Evolutionary conservation across 2,329 filamentous ascomycete species (phyloP), one percentile per base, ranked within the genome.

Genomic region (Aspergillus floridensis): DNA sequence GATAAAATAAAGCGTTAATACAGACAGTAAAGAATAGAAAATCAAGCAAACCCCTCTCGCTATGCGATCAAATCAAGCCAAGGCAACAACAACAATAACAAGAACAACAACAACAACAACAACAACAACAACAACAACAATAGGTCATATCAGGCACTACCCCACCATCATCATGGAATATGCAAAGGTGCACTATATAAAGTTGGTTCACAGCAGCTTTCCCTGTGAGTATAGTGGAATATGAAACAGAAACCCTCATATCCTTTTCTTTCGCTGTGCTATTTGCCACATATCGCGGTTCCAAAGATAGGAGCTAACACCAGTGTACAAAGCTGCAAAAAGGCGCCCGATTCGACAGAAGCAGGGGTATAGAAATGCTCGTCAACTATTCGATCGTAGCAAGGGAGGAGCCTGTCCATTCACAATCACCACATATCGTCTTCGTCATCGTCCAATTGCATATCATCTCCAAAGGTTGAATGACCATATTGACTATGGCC

Each of bases 401-500:
- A 61, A 54, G 63, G 65, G 62, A 58, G 62, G 49, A 57, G 59
- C 5, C 55, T 55, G 54, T 66, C 59, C 63, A 52, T 56, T 68
- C 49, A 62, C 59, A 60, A 50, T 80, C 72, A 81, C 79, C 79
- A 81, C 78, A 81, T 80, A 65, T 80, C 77, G 61, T 80, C 77
- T 61, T 80, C 77, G 54, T 79, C 76, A 53, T 74, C 74, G 62
- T 77, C 74, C 63, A 76, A 64, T 59, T 77, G 76, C 55, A 70
- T 70, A 65, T 77, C 76, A 53, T 79, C 76, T 41, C 74, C 73
- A 63, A 74, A 75, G 47, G 73, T 71, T 56, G 74, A 74, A 61
- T 77, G 74, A 55, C 73, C 74, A 61, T 78, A 74, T 59, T 76
- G 73, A 55, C 76, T 68, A 56, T 75, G 72, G 19, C 72, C 72